phyloP scores from a whole-genome alignment of 306 rosid genomes.

The Lathyrus tuberosus region DNA sequence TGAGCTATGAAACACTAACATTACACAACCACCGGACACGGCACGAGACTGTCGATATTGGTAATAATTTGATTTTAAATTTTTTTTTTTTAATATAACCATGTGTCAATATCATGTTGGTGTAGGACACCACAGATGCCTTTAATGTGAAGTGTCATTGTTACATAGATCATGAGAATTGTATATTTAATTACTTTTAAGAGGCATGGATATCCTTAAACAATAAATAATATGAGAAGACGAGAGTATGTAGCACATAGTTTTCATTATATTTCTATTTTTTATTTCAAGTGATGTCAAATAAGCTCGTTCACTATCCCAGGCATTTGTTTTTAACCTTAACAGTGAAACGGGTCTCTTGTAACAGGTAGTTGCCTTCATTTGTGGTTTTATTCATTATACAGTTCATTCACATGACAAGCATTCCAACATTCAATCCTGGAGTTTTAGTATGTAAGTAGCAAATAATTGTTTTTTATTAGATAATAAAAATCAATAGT shows the following conservation, averaged over 20 bases:
- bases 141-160: too few relatives aligned
- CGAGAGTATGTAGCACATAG: not conserved
- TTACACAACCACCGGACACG: too few relatives aligned
- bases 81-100: too few relatives aligned
- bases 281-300: not conserved
- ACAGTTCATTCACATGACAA: constrained; percentile 56
- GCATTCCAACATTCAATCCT: constrained; percentile 69
- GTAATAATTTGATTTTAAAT: too few relatives aligned
- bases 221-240: too few relatives aligned
- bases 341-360: constrained; percentile 27
- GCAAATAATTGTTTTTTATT: constrained; percentile 6
- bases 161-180: too few relatives aligned
- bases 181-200: too few relatives aligned
- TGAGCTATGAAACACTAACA: too few relatives aligned
- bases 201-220: too few relatives aligned
- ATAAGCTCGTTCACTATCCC: constrained; percentile 6
- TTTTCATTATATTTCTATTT: not conserved
- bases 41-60: too few relatives aligned
- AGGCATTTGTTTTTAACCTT: constrained; percentile 24
- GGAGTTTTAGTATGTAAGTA: constrained; percentile 92
- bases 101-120: too few relatives aligned
- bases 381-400: constrained; percentile 84
- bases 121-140: too few relatives aligned
- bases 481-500: constrained; percentile 30
- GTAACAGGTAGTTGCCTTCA: constrained; percentile 79